Evolutionary conservation across 176 grass and related monocot genomes (phyloP).

Genomic region (Triticum timopheevii): DNA sequence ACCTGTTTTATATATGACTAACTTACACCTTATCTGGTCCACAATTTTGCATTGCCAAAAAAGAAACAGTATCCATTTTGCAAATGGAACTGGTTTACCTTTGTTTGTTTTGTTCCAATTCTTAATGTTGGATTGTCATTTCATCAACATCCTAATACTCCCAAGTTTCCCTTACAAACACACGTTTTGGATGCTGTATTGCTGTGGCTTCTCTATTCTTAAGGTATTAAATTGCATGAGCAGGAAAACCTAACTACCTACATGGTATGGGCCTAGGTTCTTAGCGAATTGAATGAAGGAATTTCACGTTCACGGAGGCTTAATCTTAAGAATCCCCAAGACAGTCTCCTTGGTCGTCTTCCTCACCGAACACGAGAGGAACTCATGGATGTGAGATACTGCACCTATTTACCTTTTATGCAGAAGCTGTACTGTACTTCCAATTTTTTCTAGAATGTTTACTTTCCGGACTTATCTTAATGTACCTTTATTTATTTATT

Average conservation of each 20-base stretch:
- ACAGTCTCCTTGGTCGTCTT: constrained; percentile 75
- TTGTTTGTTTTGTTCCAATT: neutral
- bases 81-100: neutral
- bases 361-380: constrained; percentile 77
- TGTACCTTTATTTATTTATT: constrained; percentile 10
- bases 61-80: neutral
- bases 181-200: constrained; percentile 24
- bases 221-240: constrained; percentile 79
- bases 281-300: constrained; percentile 83
- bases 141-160: neutral
- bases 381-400: constrained; percentile 85
- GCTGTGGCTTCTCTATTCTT: constrained; percentile 43
- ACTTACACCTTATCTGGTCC: neutral
- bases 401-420: constrained; percentile 1
- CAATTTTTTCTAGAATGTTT: neutral
- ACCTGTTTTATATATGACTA: neutral
- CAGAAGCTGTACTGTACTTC: constrained; percentile 1
- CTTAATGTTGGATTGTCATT: neutral
- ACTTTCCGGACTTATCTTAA: neutral
- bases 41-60: neutral
- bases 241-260: constrained; percentile 94
- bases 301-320: constrained; percentile 90
- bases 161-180: neutral
- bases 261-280: constrained; percentile 98
- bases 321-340: constrained; percentile 95